A percentile compares a stretch with the other conserved stretches of the same genome.
These are phyloP conservation scores for Entomortierella parvispora DNA, from an alignment of 192 early-diverging fungal genomes.

Conservation along the genomic window DNA sequence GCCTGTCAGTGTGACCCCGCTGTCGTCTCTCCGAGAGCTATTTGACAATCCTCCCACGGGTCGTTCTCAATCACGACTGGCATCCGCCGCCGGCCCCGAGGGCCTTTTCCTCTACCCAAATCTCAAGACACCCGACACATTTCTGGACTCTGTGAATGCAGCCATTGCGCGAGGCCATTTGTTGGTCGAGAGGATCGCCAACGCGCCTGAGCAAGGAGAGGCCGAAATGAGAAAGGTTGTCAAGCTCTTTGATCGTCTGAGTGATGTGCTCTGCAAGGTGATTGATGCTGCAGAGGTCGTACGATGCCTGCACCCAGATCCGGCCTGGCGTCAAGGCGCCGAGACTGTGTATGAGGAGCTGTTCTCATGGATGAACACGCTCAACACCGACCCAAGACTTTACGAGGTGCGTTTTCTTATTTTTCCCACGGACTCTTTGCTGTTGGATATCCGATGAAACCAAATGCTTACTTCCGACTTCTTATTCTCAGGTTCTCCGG, in stretches of 20 bases:
- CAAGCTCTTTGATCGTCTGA: conserved; percentile 89
- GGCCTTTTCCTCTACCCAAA: conserved; percentile 59
- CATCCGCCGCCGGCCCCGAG: conserved; percentile 4
- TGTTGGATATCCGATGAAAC: neutral
- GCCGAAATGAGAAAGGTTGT: conserved; percentile 78
- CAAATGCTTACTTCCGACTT: neutral
- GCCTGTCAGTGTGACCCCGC: neutral
- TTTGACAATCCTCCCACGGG: conserved; percentile 33
- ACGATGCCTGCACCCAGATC: conserved; percentile 88
- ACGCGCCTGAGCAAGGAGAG: conserved; percentile 56
- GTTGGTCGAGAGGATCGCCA: conserved; percentile 61
- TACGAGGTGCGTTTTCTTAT: conserved; percentile 67
- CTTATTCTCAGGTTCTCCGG: conserved; percentile 65
- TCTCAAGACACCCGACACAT: conserved; percentile 51
- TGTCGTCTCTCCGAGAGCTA: conserved; percentile 26
- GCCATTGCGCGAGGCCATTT: conserved; percentile 61
- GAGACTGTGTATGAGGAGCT: conserved; percentile 79
- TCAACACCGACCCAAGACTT: conserved; percentile 91
- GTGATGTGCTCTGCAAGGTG: conserved; percentile 89
- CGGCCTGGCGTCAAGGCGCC: conserved; percentile 74
- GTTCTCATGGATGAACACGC: conserved; percentile 87
- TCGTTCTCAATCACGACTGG: conserved; percentile 16
- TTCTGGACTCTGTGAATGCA: conserved; percentile 57
- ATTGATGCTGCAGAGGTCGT: conserved; percentile 95
- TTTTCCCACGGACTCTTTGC: neutral